phyloP scores from a whole-genome alignment of 1,284 basidiomycete genomes.

The Boletus calvinii region DNA sequence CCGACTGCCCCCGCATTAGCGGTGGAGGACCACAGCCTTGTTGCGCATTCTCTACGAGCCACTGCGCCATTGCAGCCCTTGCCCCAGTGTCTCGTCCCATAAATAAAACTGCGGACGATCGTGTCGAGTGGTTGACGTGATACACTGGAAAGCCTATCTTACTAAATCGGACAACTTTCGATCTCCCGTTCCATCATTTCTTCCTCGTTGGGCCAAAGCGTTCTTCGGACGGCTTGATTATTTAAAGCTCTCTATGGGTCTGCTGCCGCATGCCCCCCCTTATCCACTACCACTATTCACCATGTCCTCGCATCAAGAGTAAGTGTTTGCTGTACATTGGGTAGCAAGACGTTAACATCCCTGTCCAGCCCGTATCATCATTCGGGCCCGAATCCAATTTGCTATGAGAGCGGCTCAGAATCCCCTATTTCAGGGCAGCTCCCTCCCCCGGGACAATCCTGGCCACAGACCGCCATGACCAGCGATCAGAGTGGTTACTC shows the following conservation, averaged over 20 bases:
- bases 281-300: constrained; percentile 4
- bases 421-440: not conserved
- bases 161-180: constrained; percentile 19
- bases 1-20: constrained; percentile 11
- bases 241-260: constrained; percentile 22
- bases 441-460: not conserved
- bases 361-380: constrained; percentile 10
- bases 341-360: constrained; percentile 4
- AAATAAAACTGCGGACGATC: constrained; percentile 13
- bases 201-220: constrained; percentile 20
- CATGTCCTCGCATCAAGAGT: constrained; percentile 25
- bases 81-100: not conserved
- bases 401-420: constrained; percentile 8
- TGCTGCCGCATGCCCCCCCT: constrained; percentile 5
- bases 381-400: not conserved
- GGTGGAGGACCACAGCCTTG: constrained; percentile 26
- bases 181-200: constrained; percentile 25
- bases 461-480: not conserved
- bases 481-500: constrained; percentile 1
- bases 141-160: constrained; percentile 32
- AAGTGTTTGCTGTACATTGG: constrained; percentile 2
- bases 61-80: constrained; percentile 9
- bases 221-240: constrained; percentile 15
- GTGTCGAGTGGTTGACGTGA: constrained; percentile 19
- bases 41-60: constrained; percentile 3